Conservation (phyloP, 257 asterid genomes). For the Craterostigma plantagineum region DNA sequence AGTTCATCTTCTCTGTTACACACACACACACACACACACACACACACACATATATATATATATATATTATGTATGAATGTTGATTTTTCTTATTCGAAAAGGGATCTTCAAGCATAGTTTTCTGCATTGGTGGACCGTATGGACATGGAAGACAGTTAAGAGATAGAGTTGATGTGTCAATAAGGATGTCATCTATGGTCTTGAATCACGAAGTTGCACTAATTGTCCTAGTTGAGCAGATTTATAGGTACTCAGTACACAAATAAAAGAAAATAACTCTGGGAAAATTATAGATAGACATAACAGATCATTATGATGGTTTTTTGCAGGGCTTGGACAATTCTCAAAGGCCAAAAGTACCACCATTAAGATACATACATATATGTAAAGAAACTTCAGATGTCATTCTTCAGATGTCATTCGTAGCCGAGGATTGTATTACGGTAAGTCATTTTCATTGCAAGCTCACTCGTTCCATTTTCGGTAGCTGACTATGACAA, state of each 20-base stretch:
- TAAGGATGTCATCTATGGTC: slow-evolving; percentile 60
- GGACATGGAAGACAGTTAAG: slow-evolving; percentile 66
- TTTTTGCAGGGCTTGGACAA: slow-evolving; percentile 75
- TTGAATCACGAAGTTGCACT: slow-evolving; percentile 77
- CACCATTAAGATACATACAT: slow-evolving; percentile 32
- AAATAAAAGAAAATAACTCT: not conserved
- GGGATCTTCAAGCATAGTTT: slow-evolving; percentile 59
- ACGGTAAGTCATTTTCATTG: no score
- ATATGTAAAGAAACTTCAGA: no score
- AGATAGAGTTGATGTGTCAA: slow-evolving; percentile 46
- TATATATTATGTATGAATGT: not conserved
- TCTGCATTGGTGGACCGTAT: slow-evolving; percentile 84
- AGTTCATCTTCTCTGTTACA: not conserved
- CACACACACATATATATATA: no score
- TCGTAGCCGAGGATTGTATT: no score
- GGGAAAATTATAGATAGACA: not conserved
- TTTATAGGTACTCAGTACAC: slow-evolving; percentile 33
- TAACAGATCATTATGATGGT: not conserved
- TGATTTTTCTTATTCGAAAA: slow-evolving; percentile 6
- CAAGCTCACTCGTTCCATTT: no score
- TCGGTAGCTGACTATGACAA: no score
- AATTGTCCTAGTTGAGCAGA: slow-evolving; percentile 65
- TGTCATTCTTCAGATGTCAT: no score
- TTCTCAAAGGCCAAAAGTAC: slow-evolving; percentile 81
- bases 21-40: no score